Evolutionary conservation across 805 yeast genomes (phyloP).

Genomic region (Wickerhamiella vanderwaltii): DNA sequence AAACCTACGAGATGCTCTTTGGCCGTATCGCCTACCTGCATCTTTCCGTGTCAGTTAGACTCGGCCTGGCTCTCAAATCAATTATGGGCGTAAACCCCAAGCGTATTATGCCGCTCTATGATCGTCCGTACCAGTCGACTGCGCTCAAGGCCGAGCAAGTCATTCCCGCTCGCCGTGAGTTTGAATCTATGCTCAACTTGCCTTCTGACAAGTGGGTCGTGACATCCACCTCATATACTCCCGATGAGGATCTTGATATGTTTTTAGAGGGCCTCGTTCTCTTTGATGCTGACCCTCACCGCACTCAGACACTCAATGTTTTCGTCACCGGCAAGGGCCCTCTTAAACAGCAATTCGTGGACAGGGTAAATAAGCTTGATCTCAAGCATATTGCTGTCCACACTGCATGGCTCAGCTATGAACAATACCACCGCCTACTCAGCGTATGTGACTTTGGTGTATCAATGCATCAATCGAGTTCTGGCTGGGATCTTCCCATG

Average conservation of each 20-base stretch:
- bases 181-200: constrained; percentile 27
- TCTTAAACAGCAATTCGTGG: constrained; percentile 41
- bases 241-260: constrained; percentile 77
- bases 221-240: constrained; percentile 87
- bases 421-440: constrained; percentile 67
- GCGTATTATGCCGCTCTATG: constrained; percentile 60
- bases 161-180: constrained; percentile 18
- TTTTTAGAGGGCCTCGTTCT: constrained; percentile 54
- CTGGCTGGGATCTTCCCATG: constrained; percentile 95
- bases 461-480: constrained; percentile 80
- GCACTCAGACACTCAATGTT: constrained; percentile 42
- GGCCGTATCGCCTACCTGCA: constrained; percentile 57
- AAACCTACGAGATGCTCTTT: constrained; percentile 49
- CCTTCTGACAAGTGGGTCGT: constrained; percentile 63
- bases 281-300: constrained; percentile 35
- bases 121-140: constrained; percentile 62
- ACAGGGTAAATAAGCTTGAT: constrained; percentile 33
- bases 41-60: constrained; percentile 64
- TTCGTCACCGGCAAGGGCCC: constrained; percentile 99
- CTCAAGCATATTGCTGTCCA: constrained; percentile 43
- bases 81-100: constrained; percentile 42
- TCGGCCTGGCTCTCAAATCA: constrained; percentile 52
- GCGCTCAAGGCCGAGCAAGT: constrained; percentile 35
- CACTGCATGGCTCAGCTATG: constrained; percentile 64
- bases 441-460: constrained; percentile 76